phyloP scores from a whole-genome alignment of 1,284 basidiomycete genomes.

The Moniliella sp. region DNA sequence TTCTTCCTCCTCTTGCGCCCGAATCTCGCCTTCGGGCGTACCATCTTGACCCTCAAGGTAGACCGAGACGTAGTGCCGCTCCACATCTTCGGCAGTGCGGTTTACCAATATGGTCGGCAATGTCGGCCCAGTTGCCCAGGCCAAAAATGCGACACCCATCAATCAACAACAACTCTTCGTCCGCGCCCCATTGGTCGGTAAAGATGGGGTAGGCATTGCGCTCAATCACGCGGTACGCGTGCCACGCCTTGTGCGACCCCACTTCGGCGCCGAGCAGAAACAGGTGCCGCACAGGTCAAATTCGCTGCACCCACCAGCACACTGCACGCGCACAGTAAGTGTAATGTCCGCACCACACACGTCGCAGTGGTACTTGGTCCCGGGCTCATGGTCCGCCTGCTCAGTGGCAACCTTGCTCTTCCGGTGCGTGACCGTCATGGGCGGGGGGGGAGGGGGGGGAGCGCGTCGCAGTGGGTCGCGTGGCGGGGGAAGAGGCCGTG shows the following conservation, averaged over 20 bases:
- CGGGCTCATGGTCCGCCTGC: constrained; percentile 24
- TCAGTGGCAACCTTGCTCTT: constrained; percentile 26
- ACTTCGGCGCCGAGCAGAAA: constrained; percentile 81
- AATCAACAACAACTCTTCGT: constrained; percentile 80
- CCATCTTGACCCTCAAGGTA: constrained; percentile 44
- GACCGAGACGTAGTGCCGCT: constrained; percentile 62
- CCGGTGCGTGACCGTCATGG: constrained; percentile 31
- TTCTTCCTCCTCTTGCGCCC: background rate
- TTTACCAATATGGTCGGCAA: constrained; percentile 87
- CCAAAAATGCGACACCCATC: constrained; percentile 75
- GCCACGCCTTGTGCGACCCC: constrained; percentile 60
- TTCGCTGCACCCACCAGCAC: constrained; percentile 31
- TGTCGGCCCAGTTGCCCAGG: constrained; percentile 88
- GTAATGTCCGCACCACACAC: constrained; percentile 32
- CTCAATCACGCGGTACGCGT: constrained; percentile 80
- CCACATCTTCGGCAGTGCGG: constrained; percentile 77
- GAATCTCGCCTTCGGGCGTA: constrained; percentile 8
- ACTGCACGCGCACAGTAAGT: constrained; percentile 27
- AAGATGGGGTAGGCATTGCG: constrained; percentile 92
- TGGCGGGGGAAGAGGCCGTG: no score
- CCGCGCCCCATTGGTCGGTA: constrained; percentile 83
- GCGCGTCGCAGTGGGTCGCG: no score
- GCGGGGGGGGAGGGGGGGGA: no score
- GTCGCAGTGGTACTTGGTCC: constrained; percentile 31
- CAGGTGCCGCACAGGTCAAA: constrained; percentile 42